Conservation (phyloP, 371 early-diverging fungal species). For the Mortierella sp. region DNA sequence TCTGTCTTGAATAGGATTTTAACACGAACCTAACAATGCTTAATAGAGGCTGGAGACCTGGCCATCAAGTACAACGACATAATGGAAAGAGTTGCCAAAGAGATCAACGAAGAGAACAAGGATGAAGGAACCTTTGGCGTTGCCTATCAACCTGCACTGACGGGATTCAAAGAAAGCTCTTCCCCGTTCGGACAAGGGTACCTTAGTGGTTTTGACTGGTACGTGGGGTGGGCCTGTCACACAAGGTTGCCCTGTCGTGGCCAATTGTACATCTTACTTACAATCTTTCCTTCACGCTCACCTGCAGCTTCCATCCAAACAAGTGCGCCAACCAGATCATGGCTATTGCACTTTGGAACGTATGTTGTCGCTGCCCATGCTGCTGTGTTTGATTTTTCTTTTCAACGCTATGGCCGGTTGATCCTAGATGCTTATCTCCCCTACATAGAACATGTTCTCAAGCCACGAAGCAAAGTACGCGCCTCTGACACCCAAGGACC, state of each 20-base stretch:
- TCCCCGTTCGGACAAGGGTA: constrained; percentile 64
- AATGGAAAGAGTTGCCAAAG: constrained; percentile 60
- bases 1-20: too few species aligned
- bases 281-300: neutral
- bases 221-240: constrained; percentile 6
- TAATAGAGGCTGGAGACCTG: constrained; percentile 64
- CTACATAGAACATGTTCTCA: constrained; percentile 66
- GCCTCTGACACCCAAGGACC: constrained; percentile 51
- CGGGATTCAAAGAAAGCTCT: constrained; percentile 58
- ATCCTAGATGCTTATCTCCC: too few species aligned
- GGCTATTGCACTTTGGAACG: constrained; percentile 73
- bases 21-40: neutral
- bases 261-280: neutral
- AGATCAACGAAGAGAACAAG: constrained; percentile 55
- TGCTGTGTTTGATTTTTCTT: neutral
- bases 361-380: constrained; percentile 27
- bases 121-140: constrained; percentile 63
- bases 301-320: constrained; percentile 74
- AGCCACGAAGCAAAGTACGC: constrained; percentile 51
- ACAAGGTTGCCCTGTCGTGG: too few species aligned
- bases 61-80: constrained; percentile 65
- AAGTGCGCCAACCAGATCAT: constrained; percentile 71
- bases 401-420: constrained; percentile 1
- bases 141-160: constrained; percentile 69
- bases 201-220: constrained; percentile 74